Conservation (phyloP, 2,329 filamentous ascomycete genomes). For the Hypoxylon sp. region DNA sequence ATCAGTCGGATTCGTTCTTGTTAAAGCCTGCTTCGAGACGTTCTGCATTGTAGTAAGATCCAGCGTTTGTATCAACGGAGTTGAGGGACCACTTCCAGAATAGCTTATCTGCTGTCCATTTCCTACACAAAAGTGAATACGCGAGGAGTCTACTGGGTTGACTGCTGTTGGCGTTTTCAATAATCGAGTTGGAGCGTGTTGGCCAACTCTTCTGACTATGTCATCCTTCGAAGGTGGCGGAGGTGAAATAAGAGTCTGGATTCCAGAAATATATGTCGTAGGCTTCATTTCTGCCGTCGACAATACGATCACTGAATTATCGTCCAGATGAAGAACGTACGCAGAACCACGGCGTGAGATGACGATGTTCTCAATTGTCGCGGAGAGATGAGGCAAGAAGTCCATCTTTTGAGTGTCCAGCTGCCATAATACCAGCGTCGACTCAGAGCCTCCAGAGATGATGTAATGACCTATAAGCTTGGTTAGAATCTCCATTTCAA, state of each 20-base stretch:
- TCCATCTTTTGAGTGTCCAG: slow-evolving; percentile 86
- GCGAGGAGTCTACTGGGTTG: slow-evolving; percentile 72
- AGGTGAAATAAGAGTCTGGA: slow-evolving; percentile 75
- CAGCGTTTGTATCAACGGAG: slow-evolving; percentile 81
- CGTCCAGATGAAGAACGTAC: slow-evolving; percentile 87
- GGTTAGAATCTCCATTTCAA: slow-evolving; percentile 38
- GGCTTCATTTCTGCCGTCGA: slow-evolving; percentile 92
- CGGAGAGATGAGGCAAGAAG: slow-evolving; percentile 89
- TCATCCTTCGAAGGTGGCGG: slow-evolving; percentile 65
- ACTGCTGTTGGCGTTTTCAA: slow-evolving; percentile 70
- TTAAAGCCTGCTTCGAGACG: slow-evolving; percentile 87
- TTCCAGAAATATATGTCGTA: slow-evolving; percentile 84
- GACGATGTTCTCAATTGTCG: slow-evolving; percentile 85
- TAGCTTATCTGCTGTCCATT: slow-evolving; percentile 69
- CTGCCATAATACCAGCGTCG: slow-evolving; percentile 92
- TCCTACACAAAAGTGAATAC: slow-evolving; percentile 76
- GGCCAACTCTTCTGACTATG: slow-evolving; percentile 66
- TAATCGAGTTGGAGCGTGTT: slow-evolving; percentile 59
- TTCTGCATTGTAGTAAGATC: slow-evolving; percentile 85
- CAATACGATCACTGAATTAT: slow-evolving; percentile 91
- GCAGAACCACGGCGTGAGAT: slow-evolving; percentile 84
- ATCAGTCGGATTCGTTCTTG: slow-evolving; percentile 88
- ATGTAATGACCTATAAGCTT: slow-evolving; percentile 81
- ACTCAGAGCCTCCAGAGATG: slow-evolving; percentile 92
- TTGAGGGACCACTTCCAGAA: slow-evolving; percentile 63